Evolutionary conservation across 2,329 filamentous ascomycete species (phyloP).

Genomic region (Madurella fahalii): DNA sequence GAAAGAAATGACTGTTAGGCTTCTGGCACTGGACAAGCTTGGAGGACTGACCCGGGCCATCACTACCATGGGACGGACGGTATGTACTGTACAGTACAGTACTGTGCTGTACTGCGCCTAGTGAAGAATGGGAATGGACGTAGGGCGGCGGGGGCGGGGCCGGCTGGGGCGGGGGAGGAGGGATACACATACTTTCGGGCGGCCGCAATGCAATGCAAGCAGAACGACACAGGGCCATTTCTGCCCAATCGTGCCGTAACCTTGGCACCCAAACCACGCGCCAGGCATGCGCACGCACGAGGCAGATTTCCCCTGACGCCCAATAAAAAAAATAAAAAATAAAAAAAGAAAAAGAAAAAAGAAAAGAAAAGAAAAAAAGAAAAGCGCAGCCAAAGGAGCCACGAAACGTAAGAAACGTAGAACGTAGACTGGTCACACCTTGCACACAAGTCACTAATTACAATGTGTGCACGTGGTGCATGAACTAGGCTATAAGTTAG

Average conservation of each 20-base stretch:
- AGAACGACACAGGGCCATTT: neutral
- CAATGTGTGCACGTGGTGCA: neutral
- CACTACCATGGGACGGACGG: no score
- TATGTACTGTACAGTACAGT: no score
- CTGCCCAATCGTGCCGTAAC: neutral
- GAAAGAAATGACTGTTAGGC: slow-evolving; percentile 5
- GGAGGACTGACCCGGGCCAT: no score
- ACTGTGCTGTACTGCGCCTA: no score
- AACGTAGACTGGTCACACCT: neutral
- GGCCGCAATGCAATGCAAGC: neutral
- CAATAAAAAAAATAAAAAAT: neutral
- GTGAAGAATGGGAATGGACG: no score
- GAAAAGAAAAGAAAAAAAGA: neutral
- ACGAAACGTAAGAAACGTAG: neutral
- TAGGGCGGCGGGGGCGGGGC: no score
- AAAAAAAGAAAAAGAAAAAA: neutral
- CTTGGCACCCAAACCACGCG: neutral
- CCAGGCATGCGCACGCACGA: neutral
- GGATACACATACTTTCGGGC: neutral
- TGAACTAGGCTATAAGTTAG: neutral
- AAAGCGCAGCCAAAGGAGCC: no score
- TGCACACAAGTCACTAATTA: no score
- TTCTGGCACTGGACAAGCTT: no score
- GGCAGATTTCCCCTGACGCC: neutral
- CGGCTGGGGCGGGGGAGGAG: neutral